Evolutionary conservation across 2,329 filamentous ascomycete species (phyloP), one percentile per base, ranked within the genome.

Genomic region (Byssoonygena ceratinophila): DNA sequence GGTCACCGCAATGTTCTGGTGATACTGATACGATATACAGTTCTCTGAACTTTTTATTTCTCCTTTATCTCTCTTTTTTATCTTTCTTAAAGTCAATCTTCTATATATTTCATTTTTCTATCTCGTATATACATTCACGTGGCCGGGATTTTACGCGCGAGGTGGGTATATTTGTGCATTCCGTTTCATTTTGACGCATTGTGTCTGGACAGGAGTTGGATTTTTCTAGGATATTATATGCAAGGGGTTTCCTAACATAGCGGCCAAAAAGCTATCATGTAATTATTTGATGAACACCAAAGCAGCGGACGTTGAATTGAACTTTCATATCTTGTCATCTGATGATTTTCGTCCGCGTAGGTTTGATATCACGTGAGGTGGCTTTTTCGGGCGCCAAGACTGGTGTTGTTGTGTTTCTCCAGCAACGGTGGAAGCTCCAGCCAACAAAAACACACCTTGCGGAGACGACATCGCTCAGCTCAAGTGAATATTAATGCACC

Each of bases 1-100:
- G 9, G 29, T 52, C 29, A 43, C 39, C 5, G 14, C 49, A 6
- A 18, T 47, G 16, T 49, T 48, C 25, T 51, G 46, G 41, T 56
- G 47, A 51, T 53, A 31, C 32, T 41, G 29, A 39, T 45, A 36
- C 20, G 18, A 41, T 51, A 27, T 16, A 18, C 27, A 32, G 12
- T 52, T 29, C 8, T 25, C 41, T 44, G 14, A 37, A 3, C 34
- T 37, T 37, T n/a, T 14, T 16, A n/a, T n/a, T 16, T 37, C 14
- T 18, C n/a, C 4, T 18, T 3, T 18, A 12, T 37, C 4, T 18
- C 9, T 5, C 9, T 37, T 37, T 37, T 18, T 16, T 18, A 16
- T 37, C 14, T 16, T 37, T 37, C n/a, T 16, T 2, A 9, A 34
- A 4, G 11, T 12, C 14, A 5, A 31, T 31, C 11, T 14, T 34